Evolutionary conservation across 257 asterid genomes (phyloP).

Genomic region (Knoxia roxburghii): DNA sequence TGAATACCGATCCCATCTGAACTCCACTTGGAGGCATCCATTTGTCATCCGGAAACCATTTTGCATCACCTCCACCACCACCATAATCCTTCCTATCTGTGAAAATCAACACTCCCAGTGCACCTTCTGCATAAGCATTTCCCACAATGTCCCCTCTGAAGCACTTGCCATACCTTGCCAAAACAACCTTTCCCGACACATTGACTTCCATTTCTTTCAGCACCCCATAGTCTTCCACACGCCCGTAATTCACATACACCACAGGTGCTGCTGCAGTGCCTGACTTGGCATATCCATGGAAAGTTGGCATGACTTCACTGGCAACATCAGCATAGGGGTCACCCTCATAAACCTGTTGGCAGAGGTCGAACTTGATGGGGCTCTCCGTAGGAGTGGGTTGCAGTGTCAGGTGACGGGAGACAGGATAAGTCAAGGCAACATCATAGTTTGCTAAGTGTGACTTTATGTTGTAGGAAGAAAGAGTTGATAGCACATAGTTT

Average conservation of each 20-base stretch:
- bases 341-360: slow-evolving; percentile 46
- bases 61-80: slow-evolving; percentile 55
- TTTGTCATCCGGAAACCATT: slow-evolving; percentile 75
- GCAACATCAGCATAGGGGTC: slow-evolving; percentile 63
- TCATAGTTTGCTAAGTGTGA: slow-evolving; percentile 48
- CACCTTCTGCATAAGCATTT: slow-evolving; percentile 65
- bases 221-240: slow-evolving; percentile 47
- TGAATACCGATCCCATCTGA: slow-evolving; percentile 66
- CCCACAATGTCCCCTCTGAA: slow-evolving; percentile 78
- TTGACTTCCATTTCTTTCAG: slow-evolving; percentile 56
- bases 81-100: slow-evolving; percentile 82
- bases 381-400: slow-evolving; percentile 30
- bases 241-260: slow-evolving; percentile 71
- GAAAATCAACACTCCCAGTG: slow-evolving; percentile 52
- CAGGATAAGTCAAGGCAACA: slow-evolving; percentile 59
- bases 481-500: slow-evolving; percentile 56
- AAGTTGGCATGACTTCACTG: slow-evolving; percentile 45
- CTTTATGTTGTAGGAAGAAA: slow-evolving; percentile 41
- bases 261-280: slow-evolving; percentile 58
- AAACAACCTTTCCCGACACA: slow-evolving; percentile 49
- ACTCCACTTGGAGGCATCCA: slow-evolving; percentile 97
- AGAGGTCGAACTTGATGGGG: slow-evolving; percentile 44
- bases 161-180: slow-evolving; percentile 70
- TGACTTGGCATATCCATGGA: slow-evolving; percentile 72
- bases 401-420: slow-evolving; percentile 51